Conservation (phyloP, 2,329 filamentous ascomycete genomes). For the Neonectria punicea region DNA sequence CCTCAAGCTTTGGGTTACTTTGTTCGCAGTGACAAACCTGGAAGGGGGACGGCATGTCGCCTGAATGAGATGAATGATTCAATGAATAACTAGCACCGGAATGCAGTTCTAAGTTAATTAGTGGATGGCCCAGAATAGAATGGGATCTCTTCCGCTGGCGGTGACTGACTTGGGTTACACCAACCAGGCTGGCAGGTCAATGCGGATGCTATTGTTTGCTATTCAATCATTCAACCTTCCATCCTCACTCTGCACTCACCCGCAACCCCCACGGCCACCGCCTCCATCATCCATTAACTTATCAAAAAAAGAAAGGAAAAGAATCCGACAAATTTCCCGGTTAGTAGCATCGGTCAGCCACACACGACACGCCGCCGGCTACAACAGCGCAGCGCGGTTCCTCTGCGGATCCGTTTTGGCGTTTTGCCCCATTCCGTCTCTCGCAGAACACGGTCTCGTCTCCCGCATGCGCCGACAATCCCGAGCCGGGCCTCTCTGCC, state of each 20-base stretch:
- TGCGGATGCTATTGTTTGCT: not conserved
- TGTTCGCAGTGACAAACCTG: not conserved
- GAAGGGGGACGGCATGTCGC: too few species aligned
- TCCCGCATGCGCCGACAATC: not conserved
- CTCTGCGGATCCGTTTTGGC: slow-evolving; percentile 20
- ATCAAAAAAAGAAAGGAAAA: not conserved
- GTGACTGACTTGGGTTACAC: not conserved
- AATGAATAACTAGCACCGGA: not conserved
- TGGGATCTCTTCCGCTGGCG: not conserved
- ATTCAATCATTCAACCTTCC: not conserved
- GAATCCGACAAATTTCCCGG: slow-evolving; percentile 1
- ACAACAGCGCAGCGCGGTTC: slow-evolving; percentile 4
- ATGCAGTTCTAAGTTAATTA: not conserved
- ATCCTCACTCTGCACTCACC: not conserved
- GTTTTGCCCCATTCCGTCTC: not conserved
- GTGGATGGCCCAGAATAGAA: not conserved
- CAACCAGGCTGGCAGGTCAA: not conserved
- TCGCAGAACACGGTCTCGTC: not conserved
- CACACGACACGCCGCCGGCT: not conserved
- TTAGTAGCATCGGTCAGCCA: not conserved
- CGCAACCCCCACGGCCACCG: not conserved
- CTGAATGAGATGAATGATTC: not conserved
- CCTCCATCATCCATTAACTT: not conserved
- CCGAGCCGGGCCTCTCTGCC: not conserved
- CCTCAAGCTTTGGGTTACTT: not conserved